Evolutionary conservation across 2,329 filamentous ascomycete species (phyloP).

Genomic region (Hirsutella minnesotensis): DNA sequence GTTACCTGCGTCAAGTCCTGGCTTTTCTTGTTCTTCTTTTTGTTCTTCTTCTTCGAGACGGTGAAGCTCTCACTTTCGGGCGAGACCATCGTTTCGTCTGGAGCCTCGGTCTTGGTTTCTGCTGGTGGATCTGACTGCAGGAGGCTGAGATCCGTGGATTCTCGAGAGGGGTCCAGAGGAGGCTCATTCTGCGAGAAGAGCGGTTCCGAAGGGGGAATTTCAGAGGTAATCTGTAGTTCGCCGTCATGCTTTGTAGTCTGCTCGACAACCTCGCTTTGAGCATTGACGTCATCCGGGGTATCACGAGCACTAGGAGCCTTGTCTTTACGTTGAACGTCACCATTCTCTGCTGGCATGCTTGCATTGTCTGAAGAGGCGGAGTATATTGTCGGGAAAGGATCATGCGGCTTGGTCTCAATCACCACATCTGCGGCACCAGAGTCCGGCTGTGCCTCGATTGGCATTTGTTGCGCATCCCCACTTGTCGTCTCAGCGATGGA

Average conservation of each 20-base stretch:
- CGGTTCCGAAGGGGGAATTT: constrained; percentile 16
- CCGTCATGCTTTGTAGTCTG: constrained; percentile 2
- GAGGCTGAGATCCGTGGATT: constrained; percentile 8
- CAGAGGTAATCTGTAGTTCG: constrained; percentile 2
- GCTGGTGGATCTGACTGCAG: constrained; percentile 12
- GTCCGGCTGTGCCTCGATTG: too few relatives aligned
- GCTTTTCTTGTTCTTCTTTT: constrained; percentile 20
- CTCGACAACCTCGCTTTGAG: background rate
- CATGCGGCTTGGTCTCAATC: too few relatives aligned
- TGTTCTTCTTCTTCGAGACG: constrained; percentile 16
- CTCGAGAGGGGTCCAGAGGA: constrained; percentile 13
- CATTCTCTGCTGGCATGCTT: too few relatives aligned
- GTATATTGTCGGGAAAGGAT: too few relatives aligned
- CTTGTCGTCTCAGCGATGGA: background rate
- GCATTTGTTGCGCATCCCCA: background rate
- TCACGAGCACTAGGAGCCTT: too few relatives aligned
- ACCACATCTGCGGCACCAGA: too few relatives aligned
- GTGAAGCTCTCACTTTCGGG: background rate
- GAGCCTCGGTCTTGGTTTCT: background rate
- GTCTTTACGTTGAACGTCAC: too few relatives aligned
- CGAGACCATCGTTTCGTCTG: constrained; percentile 5
- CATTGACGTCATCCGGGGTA: too few relatives aligned
- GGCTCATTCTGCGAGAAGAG: constrained; percentile 19
- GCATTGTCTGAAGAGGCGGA: too few relatives aligned
- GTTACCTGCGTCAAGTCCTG: constrained; percentile 1